Conservation (phyloP, 805 yeast genomes). For the Saccharomycopsis olivae region DNA sequence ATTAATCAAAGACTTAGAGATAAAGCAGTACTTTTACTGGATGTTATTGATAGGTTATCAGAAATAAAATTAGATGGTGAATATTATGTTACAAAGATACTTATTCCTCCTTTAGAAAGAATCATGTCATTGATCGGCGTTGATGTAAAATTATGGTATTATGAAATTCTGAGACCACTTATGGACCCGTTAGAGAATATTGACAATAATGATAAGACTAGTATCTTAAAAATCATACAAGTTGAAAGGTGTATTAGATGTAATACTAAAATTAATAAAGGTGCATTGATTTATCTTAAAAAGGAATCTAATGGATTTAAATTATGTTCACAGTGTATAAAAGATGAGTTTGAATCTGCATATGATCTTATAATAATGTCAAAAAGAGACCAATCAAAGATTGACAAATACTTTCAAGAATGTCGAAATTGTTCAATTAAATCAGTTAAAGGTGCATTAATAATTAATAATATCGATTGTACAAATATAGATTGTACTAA, state of each 20-base stretch:
- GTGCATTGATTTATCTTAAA: not conserved
- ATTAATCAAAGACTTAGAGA: slow-evolving; percentile 52
- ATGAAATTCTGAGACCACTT: slow-evolving; percentile 43
- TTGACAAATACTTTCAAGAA: slow-evolving; percentile 19
- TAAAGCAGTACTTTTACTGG: slow-evolving; percentile 71
- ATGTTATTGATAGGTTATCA: slow-evolving; percentile 37
- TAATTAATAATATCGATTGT: slow-evolving; percentile 5
- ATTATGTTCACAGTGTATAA: slow-evolving; percentile 15
- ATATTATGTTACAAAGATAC: slow-evolving; percentile 73
- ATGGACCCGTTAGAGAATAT: not conserved
- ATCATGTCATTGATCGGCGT: slow-evolving; percentile 77
- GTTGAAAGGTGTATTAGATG: slow-evolving; percentile 19
- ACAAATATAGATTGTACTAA: slow-evolving; percentile 8
- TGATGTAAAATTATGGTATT: slow-evolving; percentile 67
- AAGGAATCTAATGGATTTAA: not conserved
- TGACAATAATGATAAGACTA: not conserved
- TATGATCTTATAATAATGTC: slow-evolving; percentile 15
- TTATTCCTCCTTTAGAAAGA: slow-evolving; percentile 85
- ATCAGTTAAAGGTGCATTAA: slow-evolving; percentile 8
- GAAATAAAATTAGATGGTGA: slow-evolving; percentile 53
- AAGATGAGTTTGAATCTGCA: slow-evolving; percentile 13
- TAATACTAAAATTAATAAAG: slow-evolving; percentile 3
- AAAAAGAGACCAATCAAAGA: slow-evolving; percentile 15
- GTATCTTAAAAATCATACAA: slow-evolving; percentile 14
- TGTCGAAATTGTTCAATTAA: slow-evolving; percentile 22